Percentiles rank a stretch among this genome's conserved stretches.
Conservation (phyloP, 345 rosid genomes). For the Kandelia obovata region DNA sequence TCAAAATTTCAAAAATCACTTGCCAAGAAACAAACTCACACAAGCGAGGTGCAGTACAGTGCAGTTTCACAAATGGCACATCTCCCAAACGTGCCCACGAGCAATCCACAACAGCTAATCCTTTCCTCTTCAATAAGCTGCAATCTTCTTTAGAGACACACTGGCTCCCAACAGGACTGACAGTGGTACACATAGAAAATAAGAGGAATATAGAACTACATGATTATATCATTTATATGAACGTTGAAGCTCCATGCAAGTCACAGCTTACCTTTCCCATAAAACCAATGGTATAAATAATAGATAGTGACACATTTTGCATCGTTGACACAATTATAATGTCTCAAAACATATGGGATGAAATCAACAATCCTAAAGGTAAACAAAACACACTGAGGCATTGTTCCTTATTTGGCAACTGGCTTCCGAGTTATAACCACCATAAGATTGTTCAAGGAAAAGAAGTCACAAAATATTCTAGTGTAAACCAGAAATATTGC, state of each 20-base stretch:
- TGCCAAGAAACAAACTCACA: constrained; percentile 34
- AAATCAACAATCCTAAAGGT: background rate
- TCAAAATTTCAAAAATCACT: background rate
- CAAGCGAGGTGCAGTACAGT: constrained; percentile 86
- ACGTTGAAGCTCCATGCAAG: background rate
- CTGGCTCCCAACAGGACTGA: constrained; percentile 87
- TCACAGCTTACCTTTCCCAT: background rate
- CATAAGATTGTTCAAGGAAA: background rate
- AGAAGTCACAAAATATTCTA: background rate
- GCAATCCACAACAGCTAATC: constrained; percentile 97
- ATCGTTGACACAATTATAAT: background rate
- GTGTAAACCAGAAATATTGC: background rate
- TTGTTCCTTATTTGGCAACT: too few species aligned
- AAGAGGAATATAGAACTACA: constrained; percentile 10
- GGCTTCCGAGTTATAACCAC: background rate
- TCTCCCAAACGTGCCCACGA: constrained; percentile 95
- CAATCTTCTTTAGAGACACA: constrained; percentile 88
- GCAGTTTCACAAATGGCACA: constrained; percentile 90
- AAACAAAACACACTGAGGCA: too few species aligned
- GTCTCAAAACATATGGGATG: background rate
- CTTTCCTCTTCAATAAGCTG: constrained; percentile 66
- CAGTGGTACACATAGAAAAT: constrained; percentile 7
- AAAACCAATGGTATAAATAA: background rate
- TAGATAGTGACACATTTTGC: background rate
- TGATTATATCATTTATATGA: background rate